Evolutionary conservation across 148 eudicot species (phyloP), one percentile per base, ranked within the genome.

Genomic region (Chenopodium formosanum): DNA sequence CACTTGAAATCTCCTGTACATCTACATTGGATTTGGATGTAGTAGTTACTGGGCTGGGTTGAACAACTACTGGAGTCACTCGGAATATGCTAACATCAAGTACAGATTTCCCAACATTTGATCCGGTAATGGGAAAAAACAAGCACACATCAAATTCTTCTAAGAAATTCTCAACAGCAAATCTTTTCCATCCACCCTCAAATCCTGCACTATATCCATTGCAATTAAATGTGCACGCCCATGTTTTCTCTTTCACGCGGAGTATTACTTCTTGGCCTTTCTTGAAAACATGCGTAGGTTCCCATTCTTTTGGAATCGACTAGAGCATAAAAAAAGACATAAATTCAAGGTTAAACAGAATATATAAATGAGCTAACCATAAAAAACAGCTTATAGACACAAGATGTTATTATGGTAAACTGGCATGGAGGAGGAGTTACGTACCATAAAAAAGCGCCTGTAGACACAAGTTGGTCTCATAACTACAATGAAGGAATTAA

Each of bases 81-180:
- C 89, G 85, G 75, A 89, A 90, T 63, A 90, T 83, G 76, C 79
- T 84, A 32, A 90, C 90, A 23, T 90, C 79, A 7, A 86, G 64
- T 74, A 85, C 52, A 73, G 80, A 20, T 0, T 22, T 52, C 29
- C 81, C 74, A 1, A 37, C 10, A 32, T 74, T 79, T 22, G 50
- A 68, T 53, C 69, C 80, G 27, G 78, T 73, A 37, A 37, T 7
- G 5, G 60, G 60, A 1, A 53, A 4, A 53, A 53, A 53, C 60
- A 53, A 14, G 60, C 60, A 53, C 17, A 53, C 60, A 53, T 16
- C 60, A 16, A 16, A 53, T 53, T 53, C 60, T 53, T 53, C 60
- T 53, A 53, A 53, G 17, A 12, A 12, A 53, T 53, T 53, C 14
- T 11, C 60, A 12, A 16, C 17, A 53, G 19, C 60, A 12, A 53